Base-by-base conservation (phyloP, 2,329 filamentous ascomycete genomes). In the Fusarium sp. region DNA sequence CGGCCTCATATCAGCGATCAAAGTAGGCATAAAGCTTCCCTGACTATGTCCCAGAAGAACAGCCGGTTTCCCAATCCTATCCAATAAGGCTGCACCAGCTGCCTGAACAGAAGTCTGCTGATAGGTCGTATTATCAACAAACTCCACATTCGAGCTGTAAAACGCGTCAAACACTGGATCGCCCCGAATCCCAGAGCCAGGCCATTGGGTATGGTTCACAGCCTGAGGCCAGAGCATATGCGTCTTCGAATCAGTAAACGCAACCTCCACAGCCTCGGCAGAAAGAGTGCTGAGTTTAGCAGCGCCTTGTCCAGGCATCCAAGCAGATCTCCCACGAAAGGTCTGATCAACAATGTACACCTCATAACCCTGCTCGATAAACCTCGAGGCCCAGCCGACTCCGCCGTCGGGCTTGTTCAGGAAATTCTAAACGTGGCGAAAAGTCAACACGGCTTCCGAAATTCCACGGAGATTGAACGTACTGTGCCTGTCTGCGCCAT, bases 1-100 rank as follows among this genome's bases (percentile, higher is more conserved):
- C 4, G 86, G 85, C 1, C 84, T 79, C n/a, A 52, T 20, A 38
- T 77, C 75, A 8, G 75, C 75, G 18, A 77, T 78, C 10, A 78
- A 11, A 5, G 74, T 82, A 13, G 83, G 82, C 65, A 83, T 78
- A 0, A 82, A 68, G 7, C 84, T 85, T 6, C 85, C 87, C 69
- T 87, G 83, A 24, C 84, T 87, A 73, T 88, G 86, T 28, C 82
- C 84, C 24, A 85, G 44, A 26, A 86, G 68, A 31, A 85, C 70
- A n/a, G 72, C 80, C 1, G 84, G 84, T 60, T 75, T 81, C 49
- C 81, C 84, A 65, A 86, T 85, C 64, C 72, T 81, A 68, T 86
- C 84, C 9, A 87, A 76, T 4, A 87, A 80, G 3, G 81, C 83
- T 7, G 82, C 81, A 7, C 85, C 83, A 1, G 75, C 75, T 5